These are phyloP conservation scores for Eremomyces bilateralis DNA, from an alignment of 495 filamentous ascomycete species.

Conservation along the genomic window DNA sequence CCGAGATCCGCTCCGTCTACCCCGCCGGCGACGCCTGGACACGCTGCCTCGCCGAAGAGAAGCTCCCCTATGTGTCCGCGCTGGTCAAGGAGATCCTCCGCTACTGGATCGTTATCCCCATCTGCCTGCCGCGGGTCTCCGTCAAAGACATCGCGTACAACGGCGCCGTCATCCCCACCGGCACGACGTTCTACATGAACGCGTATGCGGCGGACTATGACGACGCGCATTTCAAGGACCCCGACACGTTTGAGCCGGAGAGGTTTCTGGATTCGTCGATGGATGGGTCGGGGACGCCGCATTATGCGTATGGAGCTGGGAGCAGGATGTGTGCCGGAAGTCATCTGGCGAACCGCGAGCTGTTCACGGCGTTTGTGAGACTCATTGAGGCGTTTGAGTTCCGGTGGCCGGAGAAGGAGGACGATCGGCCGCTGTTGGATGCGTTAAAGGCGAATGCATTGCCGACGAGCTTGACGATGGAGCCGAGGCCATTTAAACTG, in stretches of 20 bases:
- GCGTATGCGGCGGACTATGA: slow-evolving; percentile 53
- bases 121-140: slow-evolving; percentile 41
- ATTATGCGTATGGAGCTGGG: slow-evolving; percentile 50
- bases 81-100: slow-evolving; percentile 47
- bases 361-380: slow-evolving; percentile 46
- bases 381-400: slow-evolving; percentile 44
- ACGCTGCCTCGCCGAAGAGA: slow-evolving; percentile 42
- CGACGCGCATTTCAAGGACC: slow-evolving; percentile 36
- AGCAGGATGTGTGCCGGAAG: slow-evolving; percentile 55
- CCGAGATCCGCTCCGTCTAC: slow-evolving; percentile 41
- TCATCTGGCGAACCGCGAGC: slow-evolving; percentile 43
- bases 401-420: slow-evolving; percentile 25
- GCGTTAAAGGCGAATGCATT: slow-evolving; percentile 39
- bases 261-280: slow-evolving; percentile 32
- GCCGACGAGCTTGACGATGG: slow-evolving; percentile 42
- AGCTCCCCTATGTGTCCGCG: slow-evolving; percentile 47
- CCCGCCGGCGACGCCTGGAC: slow-evolving; percentile 44
- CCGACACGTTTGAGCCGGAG: slow-evolving; percentile 36
- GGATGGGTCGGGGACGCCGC: slow-evolving; percentile 32
- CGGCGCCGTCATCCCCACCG: slow-evolving; percentile 34
- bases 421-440: slow-evolving; percentile 33
- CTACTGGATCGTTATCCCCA: slow-evolving; percentile 55
- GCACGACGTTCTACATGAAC: slow-evolving; percentile 51
- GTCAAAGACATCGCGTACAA: slow-evolving; percentile 43
- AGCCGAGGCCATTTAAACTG: slow-evolving; percentile 42